These are phyloP conservation scores for Fusarium hostae DNA, from an alignment of 2,329 filamentous ascomycete species.

Conservation along the genomic window DNA sequence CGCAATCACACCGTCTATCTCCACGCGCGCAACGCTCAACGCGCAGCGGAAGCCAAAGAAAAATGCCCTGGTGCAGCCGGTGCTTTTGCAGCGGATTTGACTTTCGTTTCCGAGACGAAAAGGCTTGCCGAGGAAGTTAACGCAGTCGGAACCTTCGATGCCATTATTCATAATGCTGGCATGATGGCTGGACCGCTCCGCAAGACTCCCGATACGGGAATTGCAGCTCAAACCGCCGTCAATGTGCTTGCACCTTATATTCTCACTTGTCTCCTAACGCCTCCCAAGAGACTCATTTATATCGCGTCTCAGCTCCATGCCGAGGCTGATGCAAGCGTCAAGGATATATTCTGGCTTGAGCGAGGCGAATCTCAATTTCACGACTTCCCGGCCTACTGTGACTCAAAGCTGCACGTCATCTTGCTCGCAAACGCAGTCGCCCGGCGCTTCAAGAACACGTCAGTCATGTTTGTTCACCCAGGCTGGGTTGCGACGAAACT, in stretches of 20 bases:
- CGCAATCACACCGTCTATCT: constrained; percentile 39
- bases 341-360: constrained; percentile 34
- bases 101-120: constrained; percentile 26
- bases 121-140: constrained; percentile 34
- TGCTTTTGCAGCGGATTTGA: constrained; percentile 28
- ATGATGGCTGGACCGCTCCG: constrained; percentile 29
- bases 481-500: constrained; percentile 40
- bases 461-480: constrained; percentile 33
- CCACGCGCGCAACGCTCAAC: constrained; percentile 33
- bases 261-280: constrained; percentile 28
- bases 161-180: constrained; percentile 36
- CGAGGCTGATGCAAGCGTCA: constrained; percentile 12
- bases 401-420: constrained; percentile 37
- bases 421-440: constrained; percentile 36
- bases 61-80: constrained; percentile 28
- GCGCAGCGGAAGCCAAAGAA: constrained; percentile 26
- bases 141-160: constrained; percentile 34
- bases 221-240: constrained; percentile 31
- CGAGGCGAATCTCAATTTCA: constrained; percentile 27
- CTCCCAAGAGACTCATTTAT: constrained; percentile 31
- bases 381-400: constrained; percentile 30
- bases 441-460: constrained; percentile 16
- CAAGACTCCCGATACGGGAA: constrained; percentile 26
- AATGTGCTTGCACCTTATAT: constrained; percentile 40
- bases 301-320: constrained; percentile 29